phyloP scores from a whole-genome alignment of 2,329 filamentous ascomycete genomes.

The Myriosclerotinia curreyana region DNA sequence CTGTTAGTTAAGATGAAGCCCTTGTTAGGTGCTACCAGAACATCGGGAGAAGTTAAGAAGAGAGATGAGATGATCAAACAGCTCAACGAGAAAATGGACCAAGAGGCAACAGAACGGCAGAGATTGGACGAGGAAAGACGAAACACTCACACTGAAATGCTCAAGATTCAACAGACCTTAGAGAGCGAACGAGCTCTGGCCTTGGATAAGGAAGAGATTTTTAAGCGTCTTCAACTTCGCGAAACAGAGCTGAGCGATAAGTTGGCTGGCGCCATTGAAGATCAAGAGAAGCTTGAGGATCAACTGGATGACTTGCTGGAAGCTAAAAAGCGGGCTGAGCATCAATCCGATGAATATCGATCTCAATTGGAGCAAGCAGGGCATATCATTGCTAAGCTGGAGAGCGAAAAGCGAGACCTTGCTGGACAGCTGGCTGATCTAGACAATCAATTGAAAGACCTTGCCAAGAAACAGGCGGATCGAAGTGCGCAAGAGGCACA shows the following conservation, averaged over 20 bases:
- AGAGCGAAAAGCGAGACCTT: conserved; percentile 79
- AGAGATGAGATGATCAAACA: conserved; percentile 89
- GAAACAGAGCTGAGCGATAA: conserved; percentile 92
- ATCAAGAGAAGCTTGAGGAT: conserved; percentile 91
- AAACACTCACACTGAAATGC: conserved; percentile 80
- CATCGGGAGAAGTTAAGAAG: conserved; percentile 90
- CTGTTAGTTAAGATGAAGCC: conserved; percentile 94
- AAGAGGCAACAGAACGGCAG: conserved; percentile 70
- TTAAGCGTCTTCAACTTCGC: conserved; percentile 89
- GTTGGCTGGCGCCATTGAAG: conserved; percentile 83
- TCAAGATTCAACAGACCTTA: conserved; percentile 86
- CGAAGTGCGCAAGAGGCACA: conserved; percentile 72
- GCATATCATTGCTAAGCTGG: conserved; percentile 77
- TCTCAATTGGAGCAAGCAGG: conserved; percentile 89
- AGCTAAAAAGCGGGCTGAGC: conserved; percentile 84
- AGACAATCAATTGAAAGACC: conserved; percentile 66
- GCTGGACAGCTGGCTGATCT: conserved; percentile 64
- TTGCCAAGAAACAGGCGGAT: conserved; percentile 68
- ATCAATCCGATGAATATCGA: conserved; percentile 75
- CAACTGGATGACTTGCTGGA: conserved; percentile 86
- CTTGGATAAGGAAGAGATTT: conserved; percentile 98
- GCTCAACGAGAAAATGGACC: conserved; percentile 77
- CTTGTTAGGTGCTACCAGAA: conserved; percentile 84
- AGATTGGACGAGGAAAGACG: conserved; percentile 88
- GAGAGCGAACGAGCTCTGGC: conserved; percentile 95